A percentile compares a stretch with the other conserved stretches of the same genome.
Conservation (phyloP, 2,329 filamentous ascomycete species). For the Cadophora gregata region DNA sequence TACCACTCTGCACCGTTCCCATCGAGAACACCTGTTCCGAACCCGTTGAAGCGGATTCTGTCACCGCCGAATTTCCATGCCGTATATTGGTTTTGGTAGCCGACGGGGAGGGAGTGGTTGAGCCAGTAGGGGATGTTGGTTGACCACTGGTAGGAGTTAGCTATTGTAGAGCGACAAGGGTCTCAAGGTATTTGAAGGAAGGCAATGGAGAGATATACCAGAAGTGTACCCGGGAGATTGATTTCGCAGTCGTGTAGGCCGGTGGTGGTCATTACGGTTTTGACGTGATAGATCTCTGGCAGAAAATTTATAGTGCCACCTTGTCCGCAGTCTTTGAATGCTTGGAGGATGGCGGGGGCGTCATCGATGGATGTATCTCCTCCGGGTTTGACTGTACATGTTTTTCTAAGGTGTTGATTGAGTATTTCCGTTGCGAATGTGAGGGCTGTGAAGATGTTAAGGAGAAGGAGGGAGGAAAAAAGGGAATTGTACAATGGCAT, state of each 20-base stretch:
- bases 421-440: neutral
- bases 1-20: conserved; percentile 68
- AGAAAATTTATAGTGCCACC: conserved; percentile 50
- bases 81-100: conserved; percentile 61
- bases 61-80: conserved; percentile 61
- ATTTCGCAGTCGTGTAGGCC: conserved; percentile 51
- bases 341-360: conserved; percentile 49
- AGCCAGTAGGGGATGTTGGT: conserved; percentile 59
- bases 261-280: conserved; percentile 52
- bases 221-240: conserved; percentile 61
- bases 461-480: neutral
- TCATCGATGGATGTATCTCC: conserved; percentile 44
- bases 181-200: too few relatives aligned
- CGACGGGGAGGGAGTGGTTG: conserved; percentile 54
- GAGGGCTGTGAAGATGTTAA: neutral
- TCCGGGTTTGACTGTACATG: conserved; percentile 29
- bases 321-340: conserved; percentile 50
- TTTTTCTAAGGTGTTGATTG: neutral
- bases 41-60: conserved; percentile 55
- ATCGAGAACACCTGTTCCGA: conserved; percentile 59
- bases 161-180: conserved; percentile 16
- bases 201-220: conserved; percentile 32
- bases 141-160: conserved; percentile 48
- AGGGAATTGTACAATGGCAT: too few relatives aligned
- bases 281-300: conserved; percentile 52